phyloP scores from a whole-genome alignment of 495 filamentous ascomycete species.

The Parmelia sp. region DNA sequence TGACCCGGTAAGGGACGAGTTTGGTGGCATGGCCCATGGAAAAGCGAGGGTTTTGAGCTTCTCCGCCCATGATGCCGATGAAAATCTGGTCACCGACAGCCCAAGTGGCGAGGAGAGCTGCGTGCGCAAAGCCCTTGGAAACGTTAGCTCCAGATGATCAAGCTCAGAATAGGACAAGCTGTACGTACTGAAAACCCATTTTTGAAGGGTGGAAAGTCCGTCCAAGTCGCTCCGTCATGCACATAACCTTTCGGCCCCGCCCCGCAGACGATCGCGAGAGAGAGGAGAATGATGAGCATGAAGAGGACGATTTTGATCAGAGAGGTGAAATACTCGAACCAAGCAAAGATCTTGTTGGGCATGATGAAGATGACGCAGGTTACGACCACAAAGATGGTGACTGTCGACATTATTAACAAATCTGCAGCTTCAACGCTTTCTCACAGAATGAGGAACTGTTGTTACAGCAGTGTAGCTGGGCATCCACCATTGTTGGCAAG shows the following conservation, averaged over 20 bases:
- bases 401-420: constrained; percentile 13
- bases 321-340: constrained; percentile 32
- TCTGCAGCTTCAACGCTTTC: not conserved
- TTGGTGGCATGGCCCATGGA: constrained; percentile 30
- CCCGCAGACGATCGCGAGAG: not conserved
- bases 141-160: not conserved
- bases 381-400: constrained; percentile 29
- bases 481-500: not conserved
- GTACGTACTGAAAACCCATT: constrained; percentile 31
- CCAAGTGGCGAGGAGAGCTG: constrained; percentile 24
- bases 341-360: constrained; percentile 30
- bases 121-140: constrained; percentile 25
- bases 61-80: constrained; percentile 26
- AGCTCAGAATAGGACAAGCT: not conserved
- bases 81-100: constrained; percentile 26
- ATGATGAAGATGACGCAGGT: constrained; percentile 26
- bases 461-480: constrained; percentile 1
- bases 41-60: constrained; percentile 29
- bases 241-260: constrained; percentile 27
- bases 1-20: constrained; percentile 31
- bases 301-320: constrained; percentile 33
- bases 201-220: constrained; percentile 8
- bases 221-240: constrained; percentile 31
- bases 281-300: constrained; percentile 30
- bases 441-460: not conserved